Conservation (phyloP, 345 rosid genomes). For the Camelina hispida region DNA sequence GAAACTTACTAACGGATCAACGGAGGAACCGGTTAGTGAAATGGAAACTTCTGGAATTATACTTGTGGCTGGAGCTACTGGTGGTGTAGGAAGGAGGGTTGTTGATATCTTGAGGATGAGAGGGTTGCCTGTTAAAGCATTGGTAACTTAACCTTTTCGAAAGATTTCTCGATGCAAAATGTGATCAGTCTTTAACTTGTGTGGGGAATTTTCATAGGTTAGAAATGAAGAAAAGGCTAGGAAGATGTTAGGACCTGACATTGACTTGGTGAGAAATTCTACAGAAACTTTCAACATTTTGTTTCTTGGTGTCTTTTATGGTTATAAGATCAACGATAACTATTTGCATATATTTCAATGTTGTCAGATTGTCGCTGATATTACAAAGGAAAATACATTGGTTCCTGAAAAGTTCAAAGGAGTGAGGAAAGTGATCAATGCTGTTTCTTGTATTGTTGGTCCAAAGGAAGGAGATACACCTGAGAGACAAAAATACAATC, state of each 20-base stretch:
- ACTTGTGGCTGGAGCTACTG: slow-evolving; percentile 94
- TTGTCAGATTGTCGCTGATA: slow-evolving; percentile 77
- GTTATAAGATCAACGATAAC: background rate
- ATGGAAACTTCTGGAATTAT: slow-evolving; percentile 67
- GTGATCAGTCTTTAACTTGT: slow-evolving; percentile 4
- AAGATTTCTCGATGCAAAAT: background rate
- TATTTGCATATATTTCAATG: slow-evolving; percentile 12
- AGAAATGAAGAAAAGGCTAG: slow-evolving; percentile 92
- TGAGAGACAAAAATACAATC: slow-evolving; percentile 90
- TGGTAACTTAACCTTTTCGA: slow-evolving; percentile 53
- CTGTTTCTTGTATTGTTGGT: slow-evolving; percentile 88
- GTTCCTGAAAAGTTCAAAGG: slow-evolving; percentile 75
- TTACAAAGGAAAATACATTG: slow-evolving; percentile 73
- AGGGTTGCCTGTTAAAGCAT: slow-evolving; percentile 72
- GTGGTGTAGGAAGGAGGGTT: slow-evolving; percentile 93
- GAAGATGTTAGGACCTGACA: slow-evolving; percentile 74
- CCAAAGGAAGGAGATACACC: slow-evolving; percentile 99
- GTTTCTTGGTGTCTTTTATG: background rate
- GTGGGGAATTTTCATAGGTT: slow-evolving; percentile 52
- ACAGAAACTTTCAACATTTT: background rate
- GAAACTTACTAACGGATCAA: slow-evolving; percentile 62
- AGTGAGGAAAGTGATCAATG: slow-evolving; percentile 85
- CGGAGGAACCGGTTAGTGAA: slow-evolving; percentile 44
- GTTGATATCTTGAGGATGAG: slow-evolving; percentile 67
- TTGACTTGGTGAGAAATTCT: slow-evolving; percentile 66